Conservation (phyloP, 2,329 filamentous ascomycete species). For the Myriangium duriaei region DNA sequence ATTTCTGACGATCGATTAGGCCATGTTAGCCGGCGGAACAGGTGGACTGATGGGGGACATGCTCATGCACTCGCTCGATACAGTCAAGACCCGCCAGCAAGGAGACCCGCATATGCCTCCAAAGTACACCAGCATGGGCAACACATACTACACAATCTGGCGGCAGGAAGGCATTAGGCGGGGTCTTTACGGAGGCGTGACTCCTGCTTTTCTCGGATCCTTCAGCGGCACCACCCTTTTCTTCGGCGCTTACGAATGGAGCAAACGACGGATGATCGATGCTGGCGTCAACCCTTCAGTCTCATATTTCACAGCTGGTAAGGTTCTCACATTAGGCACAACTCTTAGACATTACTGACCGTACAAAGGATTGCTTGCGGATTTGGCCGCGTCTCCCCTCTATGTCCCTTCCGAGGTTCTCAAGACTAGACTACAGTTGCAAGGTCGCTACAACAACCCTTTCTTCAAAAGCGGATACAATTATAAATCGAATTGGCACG, state of each 20-base stretch:
- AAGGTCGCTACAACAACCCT: slow-evolving; percentile 90
- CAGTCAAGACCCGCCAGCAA: slow-evolving; percentile 95
- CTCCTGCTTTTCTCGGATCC: slow-evolving; percentile 80
- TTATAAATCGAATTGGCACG: slow-evolving; percentile 75
- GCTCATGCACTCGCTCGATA: slow-evolving; percentile 97
- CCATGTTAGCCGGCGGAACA: slow-evolving; percentile 88
- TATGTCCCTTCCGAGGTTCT: slow-evolving; percentile 97
- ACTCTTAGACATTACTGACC: background rate
- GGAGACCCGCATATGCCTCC: slow-evolving; percentile 87
- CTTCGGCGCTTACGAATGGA: slow-evolving; percentile 93
- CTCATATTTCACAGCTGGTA: slow-evolving; percentile 76
- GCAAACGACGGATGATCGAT: slow-evolving; percentile 81
- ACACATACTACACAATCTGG: slow-evolving; percentile 85
- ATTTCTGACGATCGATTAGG: slow-evolving; percentile 35
- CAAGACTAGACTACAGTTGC: slow-evolving; percentile 91
- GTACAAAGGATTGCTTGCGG: slow-evolving; percentile 68
- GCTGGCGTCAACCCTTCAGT: slow-evolving; percentile 67
- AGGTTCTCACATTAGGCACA: slow-evolving; percentile 14
- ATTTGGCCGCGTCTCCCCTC: slow-evolving; percentile 79
- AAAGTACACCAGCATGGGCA: slow-evolving; percentile 80
- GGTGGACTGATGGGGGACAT: slow-evolving; percentile 91
- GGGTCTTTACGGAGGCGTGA: slow-evolving; percentile 86
- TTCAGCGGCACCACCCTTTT: slow-evolving; percentile 91
- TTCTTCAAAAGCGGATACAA: slow-evolving; percentile 93
- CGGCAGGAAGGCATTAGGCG: slow-evolving; percentile 78